Base-by-base conservation (phyloP, 129 eudicot species). In the Tanacetum coccineum region DNA sequence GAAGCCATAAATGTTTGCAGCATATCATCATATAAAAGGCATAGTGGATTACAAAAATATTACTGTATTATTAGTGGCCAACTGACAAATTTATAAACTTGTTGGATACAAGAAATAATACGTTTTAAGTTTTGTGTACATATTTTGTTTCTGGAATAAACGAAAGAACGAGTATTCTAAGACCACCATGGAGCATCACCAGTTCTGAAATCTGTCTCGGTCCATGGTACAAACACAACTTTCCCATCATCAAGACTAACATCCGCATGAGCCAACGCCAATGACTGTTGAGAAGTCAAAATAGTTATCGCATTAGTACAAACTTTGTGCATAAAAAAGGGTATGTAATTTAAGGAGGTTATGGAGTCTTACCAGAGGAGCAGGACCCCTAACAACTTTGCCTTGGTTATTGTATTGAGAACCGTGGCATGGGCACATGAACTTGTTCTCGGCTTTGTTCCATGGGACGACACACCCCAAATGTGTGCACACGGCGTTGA, bases 401-500 rank as follows among this genome's bases (percentile, higher is more conserved):
- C 99, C 99, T 94, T 89, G 95, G 81, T 84, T 82, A 76, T 94
- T 83, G 88, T 94, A 94, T 53, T 89, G 99, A 13, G 99, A 94
- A 69, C 99, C 99, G 57, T 94, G 99, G 90, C 99, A 93, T 3
- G 99, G 99, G 85, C 97, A 94, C 77, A 89, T 80, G 85, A 94
- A 94, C 88, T 94, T 94, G 95, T 87, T 89, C 85, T 94, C 99
- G 15, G 99, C 99, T 48, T 83, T 72, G 75, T 94, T 94, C 86
- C 84, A 94, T 18, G 99, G 99, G 20, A 94, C 99, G 28, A 94
- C 99, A 68, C 99, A 94, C 40, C 99, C 95, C 26, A 94, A 87
- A 80, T 94, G 99, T 42, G 99, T 94, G 84, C 99, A 94, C 57
- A 94, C 97, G 7, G 95, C 99, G 25, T 94, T 94, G 75, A 94